A percentile compares a stretch with the other conserved stretches of the same genome.
These are phyloP conservation scores for Adansonia madagascariensis DNA, from an alignment of 441 rosid species.

Conservation along the genomic window DNA sequence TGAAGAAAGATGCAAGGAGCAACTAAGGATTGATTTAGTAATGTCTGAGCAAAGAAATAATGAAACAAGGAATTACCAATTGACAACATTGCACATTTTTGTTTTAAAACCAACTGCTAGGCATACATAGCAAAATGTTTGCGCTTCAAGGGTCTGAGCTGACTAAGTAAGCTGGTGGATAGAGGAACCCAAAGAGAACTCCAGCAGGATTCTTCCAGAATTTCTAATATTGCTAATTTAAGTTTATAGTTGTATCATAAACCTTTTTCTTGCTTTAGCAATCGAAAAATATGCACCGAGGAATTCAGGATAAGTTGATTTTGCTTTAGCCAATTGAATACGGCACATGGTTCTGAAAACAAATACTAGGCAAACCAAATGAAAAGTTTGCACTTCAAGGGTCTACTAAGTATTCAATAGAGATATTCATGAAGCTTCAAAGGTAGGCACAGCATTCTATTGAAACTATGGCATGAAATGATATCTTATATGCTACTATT, in stretches of 20 bases:
- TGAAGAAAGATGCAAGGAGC: background rate
- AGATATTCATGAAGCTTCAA: background rate
- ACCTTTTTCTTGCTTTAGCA: background rate
- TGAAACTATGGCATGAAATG: background rate
- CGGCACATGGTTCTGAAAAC: slow-evolving; percentile 4
- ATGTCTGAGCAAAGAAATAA: background rate
- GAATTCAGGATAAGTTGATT: background rate
- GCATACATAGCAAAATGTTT: background rate
- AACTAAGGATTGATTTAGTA: background rate
- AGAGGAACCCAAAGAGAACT: background rate
- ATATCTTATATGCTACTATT: background rate
- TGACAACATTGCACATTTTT: background rate
- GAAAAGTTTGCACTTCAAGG: background rate
- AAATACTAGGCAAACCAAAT: background rate
- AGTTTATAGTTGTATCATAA: background rate
- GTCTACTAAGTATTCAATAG: background rate
- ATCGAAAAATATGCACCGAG: background rate
- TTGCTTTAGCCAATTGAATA: background rate
- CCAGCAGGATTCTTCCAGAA: background rate
- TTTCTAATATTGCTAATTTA: slow-evolving; percentile 9
- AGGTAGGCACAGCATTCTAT: slow-evolving; percentile 7
- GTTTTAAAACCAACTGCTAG: background rate
- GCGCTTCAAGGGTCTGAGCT: background rate
- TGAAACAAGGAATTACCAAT: background rate
- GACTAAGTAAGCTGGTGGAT: background rate